Base-by-base conservation (phyloP, 2,329 filamentous ascomycete species). In the Verticillium nonalfalfae region DNA sequence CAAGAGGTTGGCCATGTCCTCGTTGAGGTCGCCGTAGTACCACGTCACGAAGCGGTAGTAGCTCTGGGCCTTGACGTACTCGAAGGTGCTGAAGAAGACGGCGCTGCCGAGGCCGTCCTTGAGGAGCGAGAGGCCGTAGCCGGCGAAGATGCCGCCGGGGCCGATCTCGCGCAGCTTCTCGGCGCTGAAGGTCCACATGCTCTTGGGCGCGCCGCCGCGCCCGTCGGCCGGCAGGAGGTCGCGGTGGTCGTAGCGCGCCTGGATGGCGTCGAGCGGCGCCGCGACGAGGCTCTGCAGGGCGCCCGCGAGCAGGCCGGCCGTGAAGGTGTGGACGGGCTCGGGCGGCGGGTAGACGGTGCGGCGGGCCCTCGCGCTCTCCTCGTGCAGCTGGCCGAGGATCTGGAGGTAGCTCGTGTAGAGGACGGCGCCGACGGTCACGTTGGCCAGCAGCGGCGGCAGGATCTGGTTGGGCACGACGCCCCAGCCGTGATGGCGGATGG, bases 341-440 rank as follows among this genome's bases (percentile, higher is more conserved):
- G 90, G 88, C 2, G 90, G 89, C 1, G 90, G 90, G 67, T 90
- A 91, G 4, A 88, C 84, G 6, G 89, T 81, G 69, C 86, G 88
- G 31, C 80, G 70, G 0, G 79, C 79, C 59, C 75, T 75, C 58
- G 70, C 75, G 62, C 87, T 88, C 40, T 88, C 87, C 63, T 87
- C 84, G 66, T 93, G 88, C 2, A 92, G 78, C 1, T 71, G 74
- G 15, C 83, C 87, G 1, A 93, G 80, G 45, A 87, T 85, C 64
- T 90, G 87, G 18, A 93, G 81, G 69, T 93, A 93, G 66, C 83
- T 85, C 1, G 89, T 91, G 73, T 93, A 93, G 15, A 93, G 76
- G 3, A 93, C 84, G 1, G 89, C 89, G 2, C 89, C 89, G 58
- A 93, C 88, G 40, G 84, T 85, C 1, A 90, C 84, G 67, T 93